Evolutionary conservation across 108 stramenopile species (phyloP), one percentile per base, ranked within the genome.

Genomic region (Mediolabrus comicus): DNA sequence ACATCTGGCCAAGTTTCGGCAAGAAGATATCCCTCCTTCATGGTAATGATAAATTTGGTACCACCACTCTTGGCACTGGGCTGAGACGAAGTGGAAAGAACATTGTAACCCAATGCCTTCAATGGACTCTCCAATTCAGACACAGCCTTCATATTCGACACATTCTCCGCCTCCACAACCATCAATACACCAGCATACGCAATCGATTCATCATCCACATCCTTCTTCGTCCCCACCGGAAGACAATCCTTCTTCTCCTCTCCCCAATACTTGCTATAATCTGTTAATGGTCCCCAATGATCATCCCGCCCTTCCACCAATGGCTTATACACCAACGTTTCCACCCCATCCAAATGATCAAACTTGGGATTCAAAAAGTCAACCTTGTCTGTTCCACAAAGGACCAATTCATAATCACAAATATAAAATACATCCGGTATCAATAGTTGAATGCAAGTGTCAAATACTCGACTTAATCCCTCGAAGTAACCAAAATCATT

Each of bases 401-500:
- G 80, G 14, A 86, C 84, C 74, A 84, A 67, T 38, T 73, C 81
- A 57, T 92, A 88, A 59, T 87, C 83, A 64, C 94, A 92, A 32
- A 92, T 63, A 34, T 86, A 79, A 12, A 88, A 87, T 56, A 69
- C 55, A 26, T 80, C 75, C 69, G 72, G 56, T 70, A 71, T 72
- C 71, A 84, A 59, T 13, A 82, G 54, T 29, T 71, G 75, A 43
- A 71, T 53, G 54, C 66, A 73, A 71, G 87, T 81, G 62, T 87
- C 84, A 62, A 89, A 92, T 3, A 88, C 59, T 32, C 71, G 70
- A 26, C 80, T 81, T 72, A 92, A 74, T 14, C 81, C 67, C 13
- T 87, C 85, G 61, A 89, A 79, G 62, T 89, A 89, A 19, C 86
- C 65, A 14, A 19, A 51, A 73, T 86, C 94, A 65, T 95, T 92